phyloP scores from a whole-genome alignment of 768 basidiomycete species.

The Heimioporus sp. region DNA sequence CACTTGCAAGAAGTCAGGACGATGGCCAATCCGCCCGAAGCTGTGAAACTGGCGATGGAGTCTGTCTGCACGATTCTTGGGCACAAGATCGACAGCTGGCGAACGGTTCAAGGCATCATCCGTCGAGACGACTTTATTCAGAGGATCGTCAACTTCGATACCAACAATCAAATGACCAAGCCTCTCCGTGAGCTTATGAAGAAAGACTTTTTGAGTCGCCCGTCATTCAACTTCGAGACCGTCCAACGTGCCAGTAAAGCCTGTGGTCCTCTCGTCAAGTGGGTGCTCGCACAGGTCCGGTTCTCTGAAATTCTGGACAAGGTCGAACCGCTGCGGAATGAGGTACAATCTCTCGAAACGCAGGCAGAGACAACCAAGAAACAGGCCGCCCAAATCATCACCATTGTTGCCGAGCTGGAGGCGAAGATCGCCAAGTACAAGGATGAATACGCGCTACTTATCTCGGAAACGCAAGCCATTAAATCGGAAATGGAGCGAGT shows the following conservation, averaged over 20 bases:
- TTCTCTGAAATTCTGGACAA: constrained; percentile 98
- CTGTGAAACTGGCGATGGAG: constrained; percentile 97
- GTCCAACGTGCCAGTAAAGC: constrained; percentile 95
- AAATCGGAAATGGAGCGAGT: constrained; percentile 98
- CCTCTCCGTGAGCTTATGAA: constrained; percentile 87
- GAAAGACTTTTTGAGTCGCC: constrained; percentile 86
- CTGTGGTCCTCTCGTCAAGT: constrained; percentile 96
- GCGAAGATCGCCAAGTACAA: constrained; percentile 92
- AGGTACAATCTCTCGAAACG: constrained; percentile 88
- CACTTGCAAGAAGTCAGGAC: constrained; percentile 96
- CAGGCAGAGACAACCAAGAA: constrained; percentile 96
- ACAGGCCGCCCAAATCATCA: constrained; percentile 85
- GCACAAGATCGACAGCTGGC: constrained; percentile 96
- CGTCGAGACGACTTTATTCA: constrained; percentile 97
- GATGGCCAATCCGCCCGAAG: constrained; percentile 98
- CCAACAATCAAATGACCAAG: constrained; percentile 86
- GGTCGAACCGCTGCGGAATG: constrained; percentile 93
- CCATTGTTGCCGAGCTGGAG: constrained; percentile 91
- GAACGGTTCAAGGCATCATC: constrained; percentile 92
- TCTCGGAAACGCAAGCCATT: constrained; percentile 96
- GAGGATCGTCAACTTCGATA: constrained; percentile 94
- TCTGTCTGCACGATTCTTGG: constrained; percentile 96
- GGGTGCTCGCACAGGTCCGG: constrained; percentile 94
- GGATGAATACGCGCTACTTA: constrained; percentile 94
- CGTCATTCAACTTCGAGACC: constrained; percentile 91